Base-by-base conservation (phyloP, 129 eudicot species). In the Sambucus nigra region DNA sequence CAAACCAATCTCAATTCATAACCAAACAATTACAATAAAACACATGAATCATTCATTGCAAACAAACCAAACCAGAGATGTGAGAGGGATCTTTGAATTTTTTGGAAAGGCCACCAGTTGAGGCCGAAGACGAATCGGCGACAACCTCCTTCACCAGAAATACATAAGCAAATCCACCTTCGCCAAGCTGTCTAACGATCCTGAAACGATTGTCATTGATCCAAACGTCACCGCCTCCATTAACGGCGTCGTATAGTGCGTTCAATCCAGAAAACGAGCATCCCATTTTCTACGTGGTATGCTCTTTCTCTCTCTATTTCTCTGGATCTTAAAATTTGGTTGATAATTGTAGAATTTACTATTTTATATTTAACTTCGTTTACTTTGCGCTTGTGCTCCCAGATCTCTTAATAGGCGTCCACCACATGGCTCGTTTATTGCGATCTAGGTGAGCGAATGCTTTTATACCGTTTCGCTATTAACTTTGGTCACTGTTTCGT, bases 231-330 rank as follows among this genome's bases (percentile, higher is more conserved):
- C 78, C 83, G 39, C 81, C 93, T 5, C 86, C 88, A 42, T 74
- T 79, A 2, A 73, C 81, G 67, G 93, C 83, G 49, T 89, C 98
- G 69, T 79, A 89, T 8, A 89, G 75, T 38, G 98, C 87, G 69
- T 76, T 89, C 56, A 89, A 64, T 45, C 98, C 98, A 1, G 98
- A 89, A 63, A 84, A 71, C 6, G 94, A 76, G 81, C 98, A 89
- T 46, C 98, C 98, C 98, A 89, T 89, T 35, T 13, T 33, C 39
- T 7, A 13, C 25, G 14, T 47, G 47, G 38, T 25, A 47, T 69
- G 64, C 68, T 63, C 57, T 47, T 26, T 54, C 32, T 38, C 49
- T 24, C 12, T 24, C 4, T 40, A 12, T 33, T 31, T 55, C 32
- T 56, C 31, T 35, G 11, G 4, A 9, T 21, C 52, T 47, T 26